Evolutionary conservation across 169 alveolate species (phyloP).

Genomic region (Eimeria mitis): DNA sequence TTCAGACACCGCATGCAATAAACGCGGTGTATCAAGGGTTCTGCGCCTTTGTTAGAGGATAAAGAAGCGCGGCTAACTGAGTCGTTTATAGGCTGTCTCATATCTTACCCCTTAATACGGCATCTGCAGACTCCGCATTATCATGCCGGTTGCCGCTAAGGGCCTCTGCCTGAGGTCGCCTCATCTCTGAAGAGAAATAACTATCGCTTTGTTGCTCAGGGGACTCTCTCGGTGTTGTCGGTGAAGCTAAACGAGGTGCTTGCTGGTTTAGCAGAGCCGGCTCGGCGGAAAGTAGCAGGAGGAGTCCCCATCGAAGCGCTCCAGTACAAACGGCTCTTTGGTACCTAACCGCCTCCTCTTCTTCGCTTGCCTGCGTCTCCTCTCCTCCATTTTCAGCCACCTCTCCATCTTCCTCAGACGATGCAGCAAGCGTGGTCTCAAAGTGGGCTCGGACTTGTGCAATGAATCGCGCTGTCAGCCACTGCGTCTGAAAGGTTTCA

Average conservation of each 20-base stretch:
- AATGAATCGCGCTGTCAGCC: slow-evolving; percentile 35
- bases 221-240: background rate
- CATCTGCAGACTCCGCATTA: slow-evolving; percentile 25
- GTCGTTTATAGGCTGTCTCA: background rate
- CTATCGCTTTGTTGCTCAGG: background rate
- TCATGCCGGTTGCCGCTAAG: background rate
- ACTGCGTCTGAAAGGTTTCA: background rate
- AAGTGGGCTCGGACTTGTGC: slow-evolving; percentile 68
- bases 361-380: slow-evolving; percentile 1
- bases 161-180: background rate
- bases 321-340: slow-evolving; percentile 8
- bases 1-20: background rate
- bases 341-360: slow-evolving; percentile 9
- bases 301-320: slow-evolving; percentile 35
- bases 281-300: slow-evolving; percentile 40
- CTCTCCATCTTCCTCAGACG: slow-evolving; percentile 11
- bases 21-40: background rate
- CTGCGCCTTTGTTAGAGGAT: background rate
- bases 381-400: background rate
- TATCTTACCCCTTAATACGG: slow-evolving; percentile 19
- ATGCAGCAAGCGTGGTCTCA: slow-evolving; percentile 6
- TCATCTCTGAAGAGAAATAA: background rate
- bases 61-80: background rate
- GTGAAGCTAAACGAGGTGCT: background rate
- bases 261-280: background rate